phyloP scores from a whole-genome alignment of 805 yeast species.

The Saturnispora hagleri region DNA sequence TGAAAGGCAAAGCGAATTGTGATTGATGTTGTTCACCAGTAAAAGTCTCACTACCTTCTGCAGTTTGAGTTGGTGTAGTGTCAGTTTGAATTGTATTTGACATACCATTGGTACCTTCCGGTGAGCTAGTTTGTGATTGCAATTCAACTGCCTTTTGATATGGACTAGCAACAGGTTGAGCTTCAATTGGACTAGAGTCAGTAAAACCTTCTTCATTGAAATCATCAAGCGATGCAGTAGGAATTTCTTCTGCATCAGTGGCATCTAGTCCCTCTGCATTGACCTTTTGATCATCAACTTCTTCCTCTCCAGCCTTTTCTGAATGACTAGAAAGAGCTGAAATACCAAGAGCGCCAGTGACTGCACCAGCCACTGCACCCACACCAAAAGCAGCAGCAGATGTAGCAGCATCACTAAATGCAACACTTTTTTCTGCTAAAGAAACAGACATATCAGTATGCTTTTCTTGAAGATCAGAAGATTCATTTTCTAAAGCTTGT shows the following conservation, averaged over 20 bases:
- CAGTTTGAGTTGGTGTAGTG: conserved; percentile 35
- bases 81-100: conserved; percentile 8
- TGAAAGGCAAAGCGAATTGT: conserved; percentile 31
- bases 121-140: conserved; percentile 15
- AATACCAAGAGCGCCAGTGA: conserved; percentile 6
- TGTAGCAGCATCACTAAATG: conserved; percentile 23
- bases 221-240: conserved; percentile 27
- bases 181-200: not conserved
- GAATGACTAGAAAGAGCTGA: not conserved
- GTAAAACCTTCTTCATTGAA: conserved; percentile 20
- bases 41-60: conserved; percentile 26
- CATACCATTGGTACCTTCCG: conserved; percentile 17
- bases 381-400: conserved; percentile 22
- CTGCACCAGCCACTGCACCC: conserved; percentile 19
- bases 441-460: conserved; percentile 26
- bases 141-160: not conserved
- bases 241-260: conserved; percentile 20
- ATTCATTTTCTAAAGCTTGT: conserved; percentile 30
- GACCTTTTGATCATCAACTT: not conserved
- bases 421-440: conserved; percentile 25
- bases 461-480: conserved; percentile 31
- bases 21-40: conserved; percentile 13
- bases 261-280: not conserved
- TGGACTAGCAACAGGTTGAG: conserved; percentile 10
- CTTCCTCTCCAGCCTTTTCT: not conserved